A percentile compares a stretch with the other conserved stretches of the same genome.
These are phyloP conservation scores for Peronospora farinosa DNA, from an alignment of 352 stramenopile genomes.

Conservation along the genomic window DNA sequence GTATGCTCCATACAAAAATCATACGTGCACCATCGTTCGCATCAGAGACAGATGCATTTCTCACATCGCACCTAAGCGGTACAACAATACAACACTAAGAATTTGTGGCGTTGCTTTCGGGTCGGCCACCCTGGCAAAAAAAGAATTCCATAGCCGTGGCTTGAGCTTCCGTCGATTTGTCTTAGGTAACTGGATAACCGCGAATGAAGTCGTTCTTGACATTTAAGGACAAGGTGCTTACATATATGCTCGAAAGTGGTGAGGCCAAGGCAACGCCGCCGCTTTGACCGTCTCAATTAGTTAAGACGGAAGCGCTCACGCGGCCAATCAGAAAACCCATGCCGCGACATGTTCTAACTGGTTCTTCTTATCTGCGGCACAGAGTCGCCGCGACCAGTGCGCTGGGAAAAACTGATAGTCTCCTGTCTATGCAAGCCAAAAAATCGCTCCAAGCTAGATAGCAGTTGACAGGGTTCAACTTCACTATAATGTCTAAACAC, in stretches of 20 bases:
- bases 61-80: constrained; percentile 17
- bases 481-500: too few relatives aligned
- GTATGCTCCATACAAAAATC: constrained; percentile 9
- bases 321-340: constrained; percentile 6
- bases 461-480: too few relatives aligned
- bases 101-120: constrained; percentile 14
- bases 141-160: neutral
- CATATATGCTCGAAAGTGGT: too few relatives aligned
- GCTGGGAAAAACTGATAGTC: constrained; percentile 8
- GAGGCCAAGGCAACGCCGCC: too few relatives aligned
- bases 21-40: constrained; percentile 13
- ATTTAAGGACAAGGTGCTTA: neutral
- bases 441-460: too few relatives aligned
- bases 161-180: constrained; percentile 5
- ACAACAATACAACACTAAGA: constrained; percentile 15
- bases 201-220: neutral
- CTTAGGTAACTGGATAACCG: neutral
- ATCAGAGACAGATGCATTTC: constrained; percentile 15
- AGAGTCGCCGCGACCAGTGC: constrained; percentile 2
- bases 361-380: neutral
- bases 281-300: too few relatives aligned
- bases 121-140: constrained; percentile 12
- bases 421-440: neutral
- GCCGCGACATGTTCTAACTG: constrained; percentile 17
- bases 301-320: constrained; percentile 10